A percentile compares a stretch with the other conserved stretches of the same genome.
These are phyloP conservation scores for Fusarium redolens DNA, from an alignment of 2,329 filamentous ascomycete species.

Conservation along the genomic window DNA sequence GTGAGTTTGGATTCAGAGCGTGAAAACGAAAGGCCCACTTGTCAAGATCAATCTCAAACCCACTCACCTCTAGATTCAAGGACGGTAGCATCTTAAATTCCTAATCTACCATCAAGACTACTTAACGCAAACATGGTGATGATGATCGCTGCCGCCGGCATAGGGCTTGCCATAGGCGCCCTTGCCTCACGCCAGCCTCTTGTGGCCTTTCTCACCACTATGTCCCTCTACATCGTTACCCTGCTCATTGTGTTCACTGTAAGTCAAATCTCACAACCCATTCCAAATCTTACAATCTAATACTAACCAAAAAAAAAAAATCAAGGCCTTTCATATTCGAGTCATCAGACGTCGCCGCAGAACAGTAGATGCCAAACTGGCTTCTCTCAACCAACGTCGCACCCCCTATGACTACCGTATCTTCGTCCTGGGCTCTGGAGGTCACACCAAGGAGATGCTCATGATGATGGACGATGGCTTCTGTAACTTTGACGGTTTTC, in stretches of 20 bases:
- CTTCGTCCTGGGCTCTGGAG: conserved; percentile 89
- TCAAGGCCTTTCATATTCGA: conserved; percentile 48
- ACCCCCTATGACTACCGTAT: conserved; percentile 66
- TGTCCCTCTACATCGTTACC: conserved; percentile 38
- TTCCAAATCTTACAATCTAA: neutral
- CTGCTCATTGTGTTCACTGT: conserved; percentile 49
- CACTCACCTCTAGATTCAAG: neutral
- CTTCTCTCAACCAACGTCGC: neutral
- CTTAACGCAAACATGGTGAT: neutral
- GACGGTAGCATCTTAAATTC: neutral
- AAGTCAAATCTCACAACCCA: neutral
- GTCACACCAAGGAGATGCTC: conserved; percentile 95
- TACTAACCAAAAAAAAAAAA: neutral
- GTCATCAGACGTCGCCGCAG: conserved; percentile 37
- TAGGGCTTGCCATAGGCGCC: neutral
- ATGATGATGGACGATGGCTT: conserved; percentile 77
- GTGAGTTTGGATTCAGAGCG: neutral
- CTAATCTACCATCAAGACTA: neutral
- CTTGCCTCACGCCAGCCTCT: conserved; percentile 2
- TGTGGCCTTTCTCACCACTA: conserved; percentile 21
- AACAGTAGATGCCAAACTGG: conserved; percentile 29
- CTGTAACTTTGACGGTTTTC: conserved; percentile 62
- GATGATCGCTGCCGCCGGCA: neutral
- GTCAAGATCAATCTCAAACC: neutral
- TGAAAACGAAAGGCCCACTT: neutral